Conservation (phyloP, 768 basidiomycete species). For the Kwoniella mangroviensis region DNA sequence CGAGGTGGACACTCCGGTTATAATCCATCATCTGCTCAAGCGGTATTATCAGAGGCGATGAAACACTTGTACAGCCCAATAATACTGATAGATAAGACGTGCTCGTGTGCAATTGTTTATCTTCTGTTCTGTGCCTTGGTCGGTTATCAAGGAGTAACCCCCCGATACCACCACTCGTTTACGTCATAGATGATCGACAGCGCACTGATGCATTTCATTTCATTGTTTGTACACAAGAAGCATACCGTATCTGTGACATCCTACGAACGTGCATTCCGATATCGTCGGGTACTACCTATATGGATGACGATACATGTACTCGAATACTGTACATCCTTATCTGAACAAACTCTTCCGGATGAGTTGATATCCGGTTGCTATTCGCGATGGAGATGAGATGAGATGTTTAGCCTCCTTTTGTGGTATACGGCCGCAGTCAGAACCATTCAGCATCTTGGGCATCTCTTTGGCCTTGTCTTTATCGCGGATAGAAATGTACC, state of each 20-base stretch:
- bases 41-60: not conserved
- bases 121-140: not conserved
- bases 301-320: not conserved
- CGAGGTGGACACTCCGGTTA: not conserved
- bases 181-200: constrained; percentile 1
- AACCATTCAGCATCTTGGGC: too few species aligned
- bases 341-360: not conserved
- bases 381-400: not conserved
- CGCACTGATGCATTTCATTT: too few species aligned
- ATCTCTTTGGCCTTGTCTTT: too few species aligned
- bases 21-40: not conserved
- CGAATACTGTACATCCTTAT: too few species aligned
- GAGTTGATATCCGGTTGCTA: not conserved
- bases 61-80: too few species aligned
- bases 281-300: not conserved
- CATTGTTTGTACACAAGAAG: too few species aligned
- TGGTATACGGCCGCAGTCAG: too few species aligned
- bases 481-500: too few species aligned
- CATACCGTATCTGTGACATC: too few species aligned
- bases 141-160: too few species aligned
- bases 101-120: constrained; percentile 1
- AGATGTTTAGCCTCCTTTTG: too few species aligned
- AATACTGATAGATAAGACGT: not conserved
- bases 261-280: not conserved
- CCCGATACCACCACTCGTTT: too few species aligned